phyloP scores from a whole-genome alignment of 495 filamentous ascomycete genomes.

The Trichoderma gamsii region DNA sequence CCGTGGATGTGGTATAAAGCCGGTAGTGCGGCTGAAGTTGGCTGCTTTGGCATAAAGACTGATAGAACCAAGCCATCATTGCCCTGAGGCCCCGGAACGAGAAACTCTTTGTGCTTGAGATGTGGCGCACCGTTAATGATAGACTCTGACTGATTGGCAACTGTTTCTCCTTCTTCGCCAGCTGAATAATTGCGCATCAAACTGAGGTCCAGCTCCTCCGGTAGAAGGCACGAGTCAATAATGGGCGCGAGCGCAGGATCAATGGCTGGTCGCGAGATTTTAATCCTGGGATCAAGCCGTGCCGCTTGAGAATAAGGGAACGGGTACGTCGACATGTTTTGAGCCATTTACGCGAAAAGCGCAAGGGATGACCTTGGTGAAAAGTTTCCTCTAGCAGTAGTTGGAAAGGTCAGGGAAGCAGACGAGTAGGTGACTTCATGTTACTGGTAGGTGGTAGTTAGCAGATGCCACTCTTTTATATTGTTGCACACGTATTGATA shows the following conservation, averaged over 20 bases:
- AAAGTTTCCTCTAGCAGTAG: too few species aligned
- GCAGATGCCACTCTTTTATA: too few species aligned
- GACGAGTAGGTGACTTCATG: too few species aligned
- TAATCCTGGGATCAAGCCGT: slow-evolving; percentile 18
- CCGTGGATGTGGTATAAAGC: slow-evolving; percentile 17
- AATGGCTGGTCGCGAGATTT: slow-evolving; percentile 15
- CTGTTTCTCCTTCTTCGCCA: background rate
- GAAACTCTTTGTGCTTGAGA: background rate
- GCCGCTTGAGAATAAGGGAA: slow-evolving; percentile 17
- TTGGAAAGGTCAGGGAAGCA: too few species aligned
- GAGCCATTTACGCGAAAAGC: background rate
- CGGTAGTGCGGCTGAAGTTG: background rate
- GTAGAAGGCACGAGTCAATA: slow-evolving; percentile 15
- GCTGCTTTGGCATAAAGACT: slow-evolving; percentile 15
- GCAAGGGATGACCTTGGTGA: too few species aligned
- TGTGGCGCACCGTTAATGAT: background rate
- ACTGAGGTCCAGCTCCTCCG: slow-evolving; percentile 18
- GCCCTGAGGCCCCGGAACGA: background rate
- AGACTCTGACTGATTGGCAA: background rate
- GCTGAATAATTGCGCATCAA: slow-evolving; percentile 16
- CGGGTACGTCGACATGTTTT: background rate
- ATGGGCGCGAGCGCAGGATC: slow-evolving; percentile 15
- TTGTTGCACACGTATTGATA: too few species aligned
- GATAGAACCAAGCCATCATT: slow-evolving; percentile 12
- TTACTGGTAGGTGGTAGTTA: too few species aligned